phyloP scores from a whole-genome alignment of 2,329 filamentous ascomycete species.

The Xylariales sp. region DNA sequence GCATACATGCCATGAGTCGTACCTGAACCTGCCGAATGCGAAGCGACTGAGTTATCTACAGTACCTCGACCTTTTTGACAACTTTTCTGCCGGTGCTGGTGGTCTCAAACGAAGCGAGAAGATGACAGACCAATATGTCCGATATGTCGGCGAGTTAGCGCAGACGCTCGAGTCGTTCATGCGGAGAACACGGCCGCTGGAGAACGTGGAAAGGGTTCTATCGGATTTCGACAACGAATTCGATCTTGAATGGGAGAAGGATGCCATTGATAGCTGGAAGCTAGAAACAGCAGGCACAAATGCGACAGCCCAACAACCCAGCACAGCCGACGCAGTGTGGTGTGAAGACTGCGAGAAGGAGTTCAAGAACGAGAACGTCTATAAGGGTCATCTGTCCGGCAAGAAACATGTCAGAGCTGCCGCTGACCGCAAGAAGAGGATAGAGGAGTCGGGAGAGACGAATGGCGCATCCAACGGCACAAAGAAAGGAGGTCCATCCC shows the following conservation, averaged over 20 bases:
- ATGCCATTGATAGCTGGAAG: conserved; percentile 76
- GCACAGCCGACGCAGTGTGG: conserved; percentile 66
- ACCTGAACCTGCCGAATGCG: conserved; percentile 81
- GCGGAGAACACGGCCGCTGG: conserved; percentile 75
- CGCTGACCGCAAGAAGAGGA: conserved; percentile 53
- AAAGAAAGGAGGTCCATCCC: conserved; percentile 27
- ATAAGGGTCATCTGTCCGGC: conserved; percentile 80
- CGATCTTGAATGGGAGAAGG: conserved; percentile 72
- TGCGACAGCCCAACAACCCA: conserved; percentile 29
- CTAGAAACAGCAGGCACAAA: conserved; percentile 41
- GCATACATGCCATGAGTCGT: conserved; percentile 77
- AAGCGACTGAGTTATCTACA: conserved; percentile 87
- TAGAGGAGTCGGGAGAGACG: conserved; percentile 31
- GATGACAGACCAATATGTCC: conserved; percentile 87
- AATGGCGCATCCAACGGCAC: conserved; percentile 23
- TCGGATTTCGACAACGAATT: conserved; percentile 78
- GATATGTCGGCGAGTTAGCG: conserved; percentile 75
- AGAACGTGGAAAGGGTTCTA: conserved; percentile 78
- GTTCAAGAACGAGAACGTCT: conserved; percentile 93
- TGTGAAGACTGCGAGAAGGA: conserved; percentile 90
- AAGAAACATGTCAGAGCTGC: conserved; percentile 91
- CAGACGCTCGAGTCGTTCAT: conserved; percentile 86
- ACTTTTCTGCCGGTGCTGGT: conserved; percentile 69
- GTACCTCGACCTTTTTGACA: conserved; percentile 88
- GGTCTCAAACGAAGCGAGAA: conserved; percentile 78